Base-by-base conservation (phyloP, 2,329 filamentous ascomycete genomes). In the Sordariomycetes sp. region DNA sequence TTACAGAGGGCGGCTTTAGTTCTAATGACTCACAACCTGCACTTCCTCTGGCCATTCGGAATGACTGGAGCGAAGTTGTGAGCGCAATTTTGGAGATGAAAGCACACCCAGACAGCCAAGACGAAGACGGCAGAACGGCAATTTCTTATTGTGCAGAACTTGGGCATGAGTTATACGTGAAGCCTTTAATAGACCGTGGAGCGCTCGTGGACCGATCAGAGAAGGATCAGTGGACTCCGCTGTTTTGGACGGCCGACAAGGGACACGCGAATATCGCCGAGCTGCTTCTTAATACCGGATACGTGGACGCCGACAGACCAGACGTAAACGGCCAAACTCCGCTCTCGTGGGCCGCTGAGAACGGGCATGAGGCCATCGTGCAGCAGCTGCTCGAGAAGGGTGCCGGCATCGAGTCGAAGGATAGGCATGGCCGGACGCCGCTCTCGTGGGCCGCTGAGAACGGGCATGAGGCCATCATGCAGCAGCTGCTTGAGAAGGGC, bases 401-500 rank as follows among this genome's bases (percentile, higher is more conserved):
- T 16, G 62, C 61, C 10, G 58, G 60, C 8, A 54, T 65, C 24
- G 61, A 64, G 2, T 61, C 62, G 34, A 61, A 55, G 40, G 60
- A 62, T 35, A 53, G 57, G 1, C 57, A 63, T 54, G 61, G 62
- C 32, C 58, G 59, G 0, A 64, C 63, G 16, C 60, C 64, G 12
- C 55, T 65, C 6, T 61, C 52, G 3, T 60, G 61, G 7, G 64
- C 63, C 16, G 61, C 60, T 1, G 22, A 57, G 12, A 60, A 62
- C 12, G 62, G 64, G 0, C 58, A 62, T 22, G 63, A 64, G 35
- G 59, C 60, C 12, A 59, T 64, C 18, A 63, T 62, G 20, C 32
- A 61, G 32, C 58, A 59, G 53, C 55, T 64, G 40, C 59, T 64
- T 5, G 61, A 64, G 28, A 61, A 59, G 25, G 63, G 62, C 1